These are phyloP conservation scores for Amanita brunnescens DNA, from an alignment of 768 basidiomycete genomes.

Conservation along the genomic window DNA sequence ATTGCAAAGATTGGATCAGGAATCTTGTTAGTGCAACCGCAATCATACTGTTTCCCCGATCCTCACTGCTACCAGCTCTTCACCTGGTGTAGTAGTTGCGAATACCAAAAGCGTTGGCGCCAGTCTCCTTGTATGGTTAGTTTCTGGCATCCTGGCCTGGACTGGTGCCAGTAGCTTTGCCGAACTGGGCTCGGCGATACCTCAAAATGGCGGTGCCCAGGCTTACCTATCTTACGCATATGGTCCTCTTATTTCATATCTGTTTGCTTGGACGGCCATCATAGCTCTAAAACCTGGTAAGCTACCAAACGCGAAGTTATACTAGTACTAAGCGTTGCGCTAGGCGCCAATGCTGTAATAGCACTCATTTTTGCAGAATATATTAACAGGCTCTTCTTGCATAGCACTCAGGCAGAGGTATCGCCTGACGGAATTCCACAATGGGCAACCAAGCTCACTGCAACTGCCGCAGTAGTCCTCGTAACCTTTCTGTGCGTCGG, in stretches of 20 bases:
- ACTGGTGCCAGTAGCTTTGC: constrained; percentile 94
- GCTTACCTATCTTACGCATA: constrained; percentile 87
- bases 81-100: constrained; percentile 85
- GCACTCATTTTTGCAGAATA: constrained; percentile 91
- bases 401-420: constrained; percentile 58
- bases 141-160: constrained; percentile 83
- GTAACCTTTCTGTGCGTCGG: constrained; percentile 76
- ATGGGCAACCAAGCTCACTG: constrained; percentile 88
- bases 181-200: constrained; percentile 85
- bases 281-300: constrained; percentile 78
- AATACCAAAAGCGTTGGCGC: constrained; percentile 87
- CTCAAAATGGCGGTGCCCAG: constrained; percentile 63
- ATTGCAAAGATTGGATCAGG: constrained; percentile 72
- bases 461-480: constrained; percentile 57
- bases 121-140: constrained; percentile 78
- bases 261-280: constrained; percentile 94
- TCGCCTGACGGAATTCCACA: constrained; percentile 76
- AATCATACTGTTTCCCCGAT: not conserved
- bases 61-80: constrained; percentile 46
- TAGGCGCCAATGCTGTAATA: constrained; percentile 75
- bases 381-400: constrained; percentile 81
- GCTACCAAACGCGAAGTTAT: constrained; percentile 6
- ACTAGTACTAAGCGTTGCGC: constrained; percentile 2
- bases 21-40: constrained; percentile 60
- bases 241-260: constrained; percentile 78